Evolutionary conservation across 805 yeast genomes (phyloP).

Genomic region (Candida manassasensis): DNA sequence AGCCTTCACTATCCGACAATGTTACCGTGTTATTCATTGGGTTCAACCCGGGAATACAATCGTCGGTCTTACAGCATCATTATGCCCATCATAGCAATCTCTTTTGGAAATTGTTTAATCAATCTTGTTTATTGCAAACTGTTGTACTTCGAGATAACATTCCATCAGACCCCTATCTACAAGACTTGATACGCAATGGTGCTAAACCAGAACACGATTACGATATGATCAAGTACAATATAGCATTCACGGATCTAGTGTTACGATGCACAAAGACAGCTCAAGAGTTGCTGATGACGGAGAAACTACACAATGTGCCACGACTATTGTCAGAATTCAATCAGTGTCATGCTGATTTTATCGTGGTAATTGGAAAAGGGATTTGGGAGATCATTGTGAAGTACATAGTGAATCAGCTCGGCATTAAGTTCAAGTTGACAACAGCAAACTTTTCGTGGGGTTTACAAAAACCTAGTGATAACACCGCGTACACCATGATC

Average conservation of each 20-base stretch:
- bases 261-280: slow-evolving; percentile 58
- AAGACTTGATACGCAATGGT: slow-evolving; percentile 10
- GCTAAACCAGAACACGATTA: slow-evolving; percentile 37
- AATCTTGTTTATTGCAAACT: slow-evolving; percentile 40
- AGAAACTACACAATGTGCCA: slow-evolving; percentile 54
- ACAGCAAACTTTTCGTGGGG: slow-evolving; percentile 52
- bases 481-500: slow-evolving; percentile 9
- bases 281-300: slow-evolving; percentile 46
- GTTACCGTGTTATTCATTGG: slow-evolving; percentile 56
- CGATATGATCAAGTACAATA: slow-evolving; percentile 34
- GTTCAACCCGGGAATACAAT: slow-evolving; percentile 65
- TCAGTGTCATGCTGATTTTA: slow-evolving; percentile 30
- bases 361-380: slow-evolving; percentile 69
- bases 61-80: slow-evolving; percentile 59
- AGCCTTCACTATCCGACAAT: slow-evolving; percentile 25
- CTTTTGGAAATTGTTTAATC: slow-evolving; percentile 63
- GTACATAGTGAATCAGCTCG: slow-evolving; percentile 19
- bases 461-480: slow-evolving; percentile 21
- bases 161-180: slow-evolving; percentile 11
- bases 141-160: slow-evolving; percentile 8
- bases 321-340: slow-evolving; percentile 44
- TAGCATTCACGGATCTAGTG: slow-evolving; percentile 73
- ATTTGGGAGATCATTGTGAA: slow-evolving; percentile 61
- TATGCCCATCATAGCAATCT: slow-evolving; percentile 67
- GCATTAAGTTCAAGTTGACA: slow-evolving; percentile 21